Conservation (phyloP, 148 eudicot genomes). For the Heliosperma pusillum region DNA sequence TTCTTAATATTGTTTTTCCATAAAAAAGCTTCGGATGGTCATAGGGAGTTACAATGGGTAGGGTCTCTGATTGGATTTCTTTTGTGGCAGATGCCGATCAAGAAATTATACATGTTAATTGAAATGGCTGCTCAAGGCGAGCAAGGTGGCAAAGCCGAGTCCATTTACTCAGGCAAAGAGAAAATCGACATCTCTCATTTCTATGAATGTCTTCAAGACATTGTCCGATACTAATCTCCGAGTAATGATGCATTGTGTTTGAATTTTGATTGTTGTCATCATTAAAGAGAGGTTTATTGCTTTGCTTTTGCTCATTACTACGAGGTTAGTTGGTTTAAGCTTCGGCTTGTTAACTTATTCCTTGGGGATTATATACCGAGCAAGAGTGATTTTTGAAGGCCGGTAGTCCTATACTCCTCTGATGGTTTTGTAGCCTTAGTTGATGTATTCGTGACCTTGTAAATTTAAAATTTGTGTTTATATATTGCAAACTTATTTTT, state of each 20-base stretch:
- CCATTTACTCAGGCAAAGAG: conserved; percentile 72
- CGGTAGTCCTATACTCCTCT: not conserved
- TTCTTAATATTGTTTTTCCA: not conserved
- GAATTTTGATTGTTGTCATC: not conserved
- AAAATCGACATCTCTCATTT: conserved; percentile 77
- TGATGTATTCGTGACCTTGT: not conserved
- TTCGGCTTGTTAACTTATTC: not conserved
- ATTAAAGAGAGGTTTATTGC: not conserved
- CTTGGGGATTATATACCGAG: not conserved
- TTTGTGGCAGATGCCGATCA: conserved; percentile 63
- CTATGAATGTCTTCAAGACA: conserved; percentile 81
- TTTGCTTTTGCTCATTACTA: not conserved
- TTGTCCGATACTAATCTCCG: conserved; percentile 48
- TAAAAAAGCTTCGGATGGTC: not conserved
- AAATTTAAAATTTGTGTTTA: not conserved
- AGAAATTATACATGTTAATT: conserved; percentile 80
- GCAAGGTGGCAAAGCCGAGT: conserved; percentile 80
- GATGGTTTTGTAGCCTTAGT: not conserved
- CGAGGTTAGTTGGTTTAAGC: not conserved
- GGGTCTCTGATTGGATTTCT: not conserved
- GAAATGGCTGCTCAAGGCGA: conserved; percentile 99
- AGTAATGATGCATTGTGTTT: not conserved
- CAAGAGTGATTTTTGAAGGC: conserved; percentile 5
- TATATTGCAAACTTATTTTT: not conserved
- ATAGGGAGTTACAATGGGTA: not conserved